phyloP scores from a whole-genome alignment of 164 flowering plant species.

The Umbellularia californica region DNA sequence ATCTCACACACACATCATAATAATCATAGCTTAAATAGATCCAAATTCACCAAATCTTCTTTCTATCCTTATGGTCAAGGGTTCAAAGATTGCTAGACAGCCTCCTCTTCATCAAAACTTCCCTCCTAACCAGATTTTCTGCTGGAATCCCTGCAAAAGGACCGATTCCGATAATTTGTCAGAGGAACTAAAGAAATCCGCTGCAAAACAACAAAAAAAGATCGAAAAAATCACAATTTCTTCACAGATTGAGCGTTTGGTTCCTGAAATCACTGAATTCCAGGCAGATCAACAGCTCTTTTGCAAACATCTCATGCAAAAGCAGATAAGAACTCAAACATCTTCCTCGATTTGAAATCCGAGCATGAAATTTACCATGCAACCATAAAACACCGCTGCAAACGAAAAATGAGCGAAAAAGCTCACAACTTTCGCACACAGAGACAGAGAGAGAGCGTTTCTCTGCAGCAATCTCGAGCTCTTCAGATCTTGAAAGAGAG shows the following conservation, averaged over 20 bases:
- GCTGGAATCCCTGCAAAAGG: too few species aligned
- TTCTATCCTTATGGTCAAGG: background rate
- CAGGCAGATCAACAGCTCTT: too few species aligned
- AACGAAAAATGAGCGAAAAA: background rate
- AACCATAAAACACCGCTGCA: background rate
- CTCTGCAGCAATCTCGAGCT: too few species aligned
- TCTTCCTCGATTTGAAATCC: background rate
- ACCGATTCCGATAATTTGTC: background rate
- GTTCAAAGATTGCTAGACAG: background rate
- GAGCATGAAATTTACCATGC: background rate
- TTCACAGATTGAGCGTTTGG: background rate
- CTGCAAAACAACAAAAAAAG: background rate
- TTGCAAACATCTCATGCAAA: background rate
- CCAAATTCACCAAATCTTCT: background rate
- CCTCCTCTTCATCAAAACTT: background rate
- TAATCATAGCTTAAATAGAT: background rate
- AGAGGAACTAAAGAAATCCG: background rate
- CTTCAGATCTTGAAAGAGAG: too few species aligned
- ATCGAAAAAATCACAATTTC: background rate
- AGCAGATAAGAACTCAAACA: background rate
- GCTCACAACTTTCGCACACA: background rate
- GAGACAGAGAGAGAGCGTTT: background rate
- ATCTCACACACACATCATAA: background rate
- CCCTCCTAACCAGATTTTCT: too few species aligned
- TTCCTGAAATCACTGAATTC: background rate